Conservation (phyloP, 108 stramenopile species). For the Aurantiochytrium sp. region DNA sequence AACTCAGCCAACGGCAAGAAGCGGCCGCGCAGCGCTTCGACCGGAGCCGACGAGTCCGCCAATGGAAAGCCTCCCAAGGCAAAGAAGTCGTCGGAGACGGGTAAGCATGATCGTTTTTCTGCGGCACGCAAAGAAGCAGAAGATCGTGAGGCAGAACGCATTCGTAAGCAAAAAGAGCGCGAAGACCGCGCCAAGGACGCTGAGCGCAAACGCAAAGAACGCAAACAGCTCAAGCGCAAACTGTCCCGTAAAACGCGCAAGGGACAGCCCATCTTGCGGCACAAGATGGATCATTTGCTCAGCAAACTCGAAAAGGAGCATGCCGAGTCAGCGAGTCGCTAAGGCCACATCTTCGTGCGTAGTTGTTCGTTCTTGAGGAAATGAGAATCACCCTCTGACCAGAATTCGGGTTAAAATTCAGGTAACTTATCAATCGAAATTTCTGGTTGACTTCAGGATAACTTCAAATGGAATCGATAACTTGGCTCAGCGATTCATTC, state of each 20-base stretch:
- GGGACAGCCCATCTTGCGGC: neutral
- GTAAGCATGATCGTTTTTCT: neutral
- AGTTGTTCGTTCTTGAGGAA: neutral
- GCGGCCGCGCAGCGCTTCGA: neutral
- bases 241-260: neutral
- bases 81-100: neutral
- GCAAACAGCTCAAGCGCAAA: neutral
- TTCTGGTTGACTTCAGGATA: too few species aligned
- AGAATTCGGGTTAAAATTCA: too few species aligned
- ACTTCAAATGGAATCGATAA: too few species aligned
- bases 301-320: neutral
- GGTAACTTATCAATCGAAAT: too few species aligned
- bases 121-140: neutral
- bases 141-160: neutral
- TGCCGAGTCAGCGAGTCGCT: neutral
- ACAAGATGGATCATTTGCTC: constrained; percentile 2
- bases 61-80: neutral
- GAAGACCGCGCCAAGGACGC: neutral
- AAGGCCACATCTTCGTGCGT: neutral
- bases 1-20: neutral
- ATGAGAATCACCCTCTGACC: too few species aligned
- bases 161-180: neutral
- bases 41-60: neutral
- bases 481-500: too few species aligned
- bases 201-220: neutral